These are phyloP conservation scores for Stachybotrys chlorohalonatus DNA, from an alignment of 2,329 filamentous ascomycete species.

Conservation along the genomic window DNA sequence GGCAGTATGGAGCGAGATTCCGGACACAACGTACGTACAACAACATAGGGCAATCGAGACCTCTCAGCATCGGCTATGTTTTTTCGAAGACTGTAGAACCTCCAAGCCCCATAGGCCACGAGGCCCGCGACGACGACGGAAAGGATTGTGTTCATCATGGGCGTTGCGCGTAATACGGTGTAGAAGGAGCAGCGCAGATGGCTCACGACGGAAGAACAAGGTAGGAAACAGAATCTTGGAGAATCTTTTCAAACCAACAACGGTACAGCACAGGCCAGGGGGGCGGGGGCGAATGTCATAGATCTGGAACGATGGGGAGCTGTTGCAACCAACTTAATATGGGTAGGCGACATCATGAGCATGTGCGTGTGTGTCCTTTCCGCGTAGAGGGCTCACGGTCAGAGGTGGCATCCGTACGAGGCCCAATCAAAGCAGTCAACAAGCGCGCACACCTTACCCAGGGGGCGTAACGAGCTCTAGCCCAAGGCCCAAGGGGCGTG, in stretches of 20 bases:
- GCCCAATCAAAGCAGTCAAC: no score
- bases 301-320: background rate
- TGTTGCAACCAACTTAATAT: no score
- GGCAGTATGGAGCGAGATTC: background rate
- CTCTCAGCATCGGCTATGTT: slow-evolving; percentile 42
- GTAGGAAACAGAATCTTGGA: background rate
- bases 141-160: background rate
- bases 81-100: slow-evolving; percentile 17
- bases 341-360: no score
- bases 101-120: background rate
- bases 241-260: no score
- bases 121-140: background rate
- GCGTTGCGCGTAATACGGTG: background rate
- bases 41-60: slow-evolving; percentile 41
- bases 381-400: no score
- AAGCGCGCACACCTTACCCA: no score
- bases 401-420: no score
- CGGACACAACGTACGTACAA: slow-evolving; percentile 37
- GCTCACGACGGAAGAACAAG: background rate
- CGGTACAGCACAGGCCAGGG: background rate
- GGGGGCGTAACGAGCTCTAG: no score
- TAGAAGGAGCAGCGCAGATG: background rate
- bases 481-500: no score
- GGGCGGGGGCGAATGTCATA: background rate
- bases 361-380: no score